These are phyloP conservation scores for Candida adriatica DNA, from an alignment of 805 yeast species.

Conservation along the genomic window DNA sequence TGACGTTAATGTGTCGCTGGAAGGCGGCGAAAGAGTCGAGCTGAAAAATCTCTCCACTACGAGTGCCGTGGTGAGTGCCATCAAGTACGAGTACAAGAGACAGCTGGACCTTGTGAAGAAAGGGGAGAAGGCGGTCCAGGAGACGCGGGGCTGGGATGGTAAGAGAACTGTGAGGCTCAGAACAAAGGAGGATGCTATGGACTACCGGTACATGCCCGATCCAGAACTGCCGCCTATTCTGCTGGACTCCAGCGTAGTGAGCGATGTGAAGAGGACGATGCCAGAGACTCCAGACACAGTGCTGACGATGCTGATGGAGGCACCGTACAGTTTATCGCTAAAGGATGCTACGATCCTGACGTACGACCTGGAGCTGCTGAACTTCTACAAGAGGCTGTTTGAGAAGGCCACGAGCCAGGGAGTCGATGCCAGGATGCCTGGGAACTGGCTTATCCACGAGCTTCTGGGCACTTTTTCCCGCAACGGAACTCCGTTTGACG, in stretches of 20 bases:
- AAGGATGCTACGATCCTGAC: slow-evolving; percentile 73
- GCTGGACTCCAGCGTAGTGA: slow-evolving; percentile 37
- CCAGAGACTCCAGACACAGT: slow-evolving; percentile 61
- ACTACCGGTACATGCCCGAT: slow-evolving; percentile 92
- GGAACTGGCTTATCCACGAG: slow-evolving; percentile 82
- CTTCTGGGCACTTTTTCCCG: slow-evolving; percentile 63
- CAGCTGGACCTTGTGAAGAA: slow-evolving; percentile 47
- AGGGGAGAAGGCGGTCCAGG: slow-evolving; percentile 30
- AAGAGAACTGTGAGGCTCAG: slow-evolving; percentile 57
- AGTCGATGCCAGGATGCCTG: slow-evolving; percentile 35
- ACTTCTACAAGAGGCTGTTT: slow-evolving; percentile 45
- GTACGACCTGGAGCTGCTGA: slow-evolving; percentile 40
- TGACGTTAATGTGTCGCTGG: slow-evolving; percentile 87
- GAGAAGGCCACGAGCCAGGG: slow-evolving; percentile 19
- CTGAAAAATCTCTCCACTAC: slow-evolving; percentile 85
- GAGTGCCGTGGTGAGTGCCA: slow-evolving; percentile 71
- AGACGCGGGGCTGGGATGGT: slow-evolving; percentile 95
- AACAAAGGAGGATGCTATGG: slow-evolving; percentile 73
- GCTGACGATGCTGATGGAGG: slow-evolving; percentile 35
- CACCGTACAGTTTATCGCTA: slow-evolving; percentile 51
- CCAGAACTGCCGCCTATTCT: slow-evolving; percentile 68
- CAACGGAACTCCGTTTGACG: slow-evolving; percentile 31
- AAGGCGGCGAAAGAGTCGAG: slow-evolving; percentile 70
- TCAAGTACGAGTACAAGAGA: slow-evolving; percentile 63
- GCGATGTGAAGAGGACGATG: slow-evolving; percentile 33